phyloP scores from a whole-genome alignment of 2,329 filamentous ascomycete genomes.

The Thyridium curvatum region DNA sequence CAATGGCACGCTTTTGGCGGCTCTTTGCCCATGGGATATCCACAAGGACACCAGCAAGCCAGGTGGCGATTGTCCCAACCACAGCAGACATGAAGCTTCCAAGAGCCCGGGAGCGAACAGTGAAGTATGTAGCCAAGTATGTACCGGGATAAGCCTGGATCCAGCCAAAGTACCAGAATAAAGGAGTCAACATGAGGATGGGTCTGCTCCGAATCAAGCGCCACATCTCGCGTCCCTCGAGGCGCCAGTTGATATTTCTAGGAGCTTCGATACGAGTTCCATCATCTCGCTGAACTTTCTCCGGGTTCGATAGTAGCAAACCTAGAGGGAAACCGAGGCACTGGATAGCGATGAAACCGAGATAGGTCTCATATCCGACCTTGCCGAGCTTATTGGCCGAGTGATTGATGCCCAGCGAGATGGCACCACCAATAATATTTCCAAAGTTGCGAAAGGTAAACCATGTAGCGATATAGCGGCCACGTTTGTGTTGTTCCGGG shows the following conservation, averaged over 20 bases:
- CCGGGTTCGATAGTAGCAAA: slow-evolving; percentile 34
- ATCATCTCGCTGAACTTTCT: slow-evolving; percentile 35
- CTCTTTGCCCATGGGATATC: slow-evolving; percentile 30
- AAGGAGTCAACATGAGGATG: slow-evolving; percentile 27
- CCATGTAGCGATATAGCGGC: slow-evolving; percentile 48
- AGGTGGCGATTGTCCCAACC: slow-evolving; percentile 53
- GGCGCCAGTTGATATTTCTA: slow-evolving; percentile 18
- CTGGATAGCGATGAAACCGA: slow-evolving; percentile 39
- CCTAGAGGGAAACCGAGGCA: slow-evolving; percentile 35
- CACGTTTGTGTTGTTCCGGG: slow-evolving; percentile 54
- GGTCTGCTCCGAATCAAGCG: slow-evolving; percentile 19
- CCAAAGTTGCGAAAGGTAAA: slow-evolving; percentile 31
- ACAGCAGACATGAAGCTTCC: slow-evolving; percentile 67
- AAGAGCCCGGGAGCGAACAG: slow-evolving; percentile 60
- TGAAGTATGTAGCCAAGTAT: slow-evolving; percentile 53
- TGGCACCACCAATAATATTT: slow-evolving; percentile 41
- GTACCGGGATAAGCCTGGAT: slow-evolving; percentile 33
- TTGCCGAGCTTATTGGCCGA: slow-evolving; percentile 26
- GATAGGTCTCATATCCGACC: slow-evolving; percentile 31
- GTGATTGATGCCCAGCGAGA: slow-evolving; percentile 40
- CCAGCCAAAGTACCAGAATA: slow-evolving; percentile 28
- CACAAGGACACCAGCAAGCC: slow-evolving; percentile 25
- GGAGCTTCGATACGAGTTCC: slow-evolving; percentile 22
- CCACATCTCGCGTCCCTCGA: slow-evolving; percentile 28
- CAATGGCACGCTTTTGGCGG: slow-evolving; percentile 30